These are phyloP conservation scores for Microdochium nivale DNA, from an alignment of 2,329 filamentous ascomycete species.

Conservation along the genomic window DNA sequence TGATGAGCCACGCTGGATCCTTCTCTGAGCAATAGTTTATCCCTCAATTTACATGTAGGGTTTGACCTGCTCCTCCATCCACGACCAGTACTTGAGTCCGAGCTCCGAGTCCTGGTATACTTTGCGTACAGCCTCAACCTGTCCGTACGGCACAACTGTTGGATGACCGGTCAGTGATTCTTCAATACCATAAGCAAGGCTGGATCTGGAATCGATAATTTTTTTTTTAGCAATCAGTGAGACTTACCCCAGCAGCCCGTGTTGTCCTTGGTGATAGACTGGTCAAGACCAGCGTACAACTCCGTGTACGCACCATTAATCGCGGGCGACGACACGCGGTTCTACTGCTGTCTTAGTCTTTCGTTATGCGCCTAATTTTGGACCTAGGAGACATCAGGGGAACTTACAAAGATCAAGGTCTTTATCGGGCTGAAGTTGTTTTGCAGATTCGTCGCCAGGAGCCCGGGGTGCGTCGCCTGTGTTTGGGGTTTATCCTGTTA, in stretches of 20 bases:
- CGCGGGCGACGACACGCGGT: constrained; percentile 9
- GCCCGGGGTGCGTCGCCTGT: constrained; percentile 2
- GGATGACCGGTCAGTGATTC: background rate
- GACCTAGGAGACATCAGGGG: constrained; percentile 9
- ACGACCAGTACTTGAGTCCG: constrained; percentile 7
- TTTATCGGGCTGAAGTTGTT: background rate
- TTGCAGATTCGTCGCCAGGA: constrained; percentile 6
- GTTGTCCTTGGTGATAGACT: constrained; percentile 23
- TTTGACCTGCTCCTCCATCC: constrained; percentile 6
- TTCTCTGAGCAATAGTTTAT: too few species aligned
- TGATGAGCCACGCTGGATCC: too few species aligned
- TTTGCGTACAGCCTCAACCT: constrained; percentile 1
- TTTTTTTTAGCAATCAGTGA: too few species aligned
- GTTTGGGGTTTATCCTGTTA: background rate
- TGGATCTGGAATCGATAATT: too few species aligned
- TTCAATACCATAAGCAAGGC: too few species aligned
- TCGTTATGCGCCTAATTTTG: background rate
- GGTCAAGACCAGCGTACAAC: constrained; percentile 28
- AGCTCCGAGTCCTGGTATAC: constrained; percentile 3
- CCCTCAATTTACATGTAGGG: background rate
- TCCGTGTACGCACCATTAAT: constrained; percentile 31
- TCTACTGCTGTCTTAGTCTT: constrained; percentile 1
- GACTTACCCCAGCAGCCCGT: constrained; percentile 18
- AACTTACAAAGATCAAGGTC: background rate
- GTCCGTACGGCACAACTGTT: constrained; percentile 5